phyloP scores from a whole-genome alignment of 1,139 yeast species.

The Debaryomyces udenii region DNA sequence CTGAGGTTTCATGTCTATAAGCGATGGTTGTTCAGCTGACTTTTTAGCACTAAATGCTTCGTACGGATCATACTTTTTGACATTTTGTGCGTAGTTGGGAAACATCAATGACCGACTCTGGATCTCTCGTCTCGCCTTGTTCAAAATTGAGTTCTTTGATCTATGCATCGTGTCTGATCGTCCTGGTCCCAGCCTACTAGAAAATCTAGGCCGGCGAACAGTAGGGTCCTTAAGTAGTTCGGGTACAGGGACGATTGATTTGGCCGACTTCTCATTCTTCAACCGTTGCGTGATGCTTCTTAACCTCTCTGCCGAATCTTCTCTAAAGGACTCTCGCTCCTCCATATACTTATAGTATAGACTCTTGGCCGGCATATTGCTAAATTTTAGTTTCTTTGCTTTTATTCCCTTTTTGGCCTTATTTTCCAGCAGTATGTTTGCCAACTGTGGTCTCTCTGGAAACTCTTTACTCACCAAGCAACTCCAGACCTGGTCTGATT shows the following conservation, averaged over 20 bases:
- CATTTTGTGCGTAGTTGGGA: constrained; percentile 17
- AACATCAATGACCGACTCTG: constrained; percentile 40
- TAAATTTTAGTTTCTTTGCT: neutral
- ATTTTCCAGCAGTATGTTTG: constrained; percentile 12
- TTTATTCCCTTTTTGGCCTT: neutral
- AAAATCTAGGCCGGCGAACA: constrained; percentile 23
- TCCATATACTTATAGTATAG: constrained; percentile 45
- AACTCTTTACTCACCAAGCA: constrained; percentile 49
- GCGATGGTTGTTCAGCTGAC: neutral
- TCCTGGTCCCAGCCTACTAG: constrained; percentile 12
- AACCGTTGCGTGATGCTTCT: constrained; percentile 47
- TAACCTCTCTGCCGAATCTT: constrained; percentile 52
- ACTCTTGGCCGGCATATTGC: constrained; percentile 41
- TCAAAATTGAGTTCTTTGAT: constrained; percentile 35
- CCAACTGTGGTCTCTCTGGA: constrained; percentile 42
- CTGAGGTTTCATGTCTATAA: too few relatives aligned
- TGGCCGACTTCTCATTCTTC: constrained; percentile 46
- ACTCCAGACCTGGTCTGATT: constrained; percentile 57
- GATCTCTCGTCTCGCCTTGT: constrained; percentile 38
- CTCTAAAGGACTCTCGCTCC: constrained; percentile 51
- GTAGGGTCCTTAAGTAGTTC: constrained; percentile 45
- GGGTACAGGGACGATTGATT: constrained; percentile 46
- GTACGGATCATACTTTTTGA: constrained; percentile 28
- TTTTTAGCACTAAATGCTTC: constrained; percentile 22
- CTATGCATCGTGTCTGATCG: constrained; percentile 8